phyloP scores from a whole-genome alignment of 2,329 filamentous ascomycete genomes.

The Talaromyces rugulosus region DNA sequence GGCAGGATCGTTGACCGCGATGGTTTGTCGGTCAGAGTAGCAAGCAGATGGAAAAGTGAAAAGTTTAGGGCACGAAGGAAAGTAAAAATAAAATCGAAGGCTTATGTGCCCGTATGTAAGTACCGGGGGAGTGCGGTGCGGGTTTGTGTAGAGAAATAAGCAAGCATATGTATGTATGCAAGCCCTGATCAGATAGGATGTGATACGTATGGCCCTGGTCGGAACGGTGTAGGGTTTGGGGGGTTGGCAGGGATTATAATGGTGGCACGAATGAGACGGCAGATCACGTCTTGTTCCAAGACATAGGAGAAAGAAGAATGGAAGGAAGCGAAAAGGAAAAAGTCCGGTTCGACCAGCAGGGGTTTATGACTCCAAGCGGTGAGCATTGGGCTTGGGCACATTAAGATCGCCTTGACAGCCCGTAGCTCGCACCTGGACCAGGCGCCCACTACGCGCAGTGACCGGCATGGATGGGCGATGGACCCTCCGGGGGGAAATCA shows the following conservation, averaged over 20 bases:
- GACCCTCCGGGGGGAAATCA: neutral
- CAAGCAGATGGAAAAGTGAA: neutral
- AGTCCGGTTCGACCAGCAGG: neutral
- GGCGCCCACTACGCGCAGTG: neutral
- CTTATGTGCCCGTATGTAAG: neutral
- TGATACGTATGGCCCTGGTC: neutral
- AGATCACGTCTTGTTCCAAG: neutral
- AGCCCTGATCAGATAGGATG: neutral
- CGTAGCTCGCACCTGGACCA: neutral
- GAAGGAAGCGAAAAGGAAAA: neutral
- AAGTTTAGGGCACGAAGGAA: neutral
- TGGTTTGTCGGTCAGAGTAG: neutral
- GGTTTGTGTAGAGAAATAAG: conserved; percentile 1
- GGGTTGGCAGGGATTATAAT: neutral
- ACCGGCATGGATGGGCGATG: neutral
- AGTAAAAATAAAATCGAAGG: neutral
- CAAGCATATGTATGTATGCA: neutral
- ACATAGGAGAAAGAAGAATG: conserved; percentile 1
- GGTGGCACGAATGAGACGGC: neutral
- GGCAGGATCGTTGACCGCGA: conserved; percentile 3
- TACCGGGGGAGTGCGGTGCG: neutral
- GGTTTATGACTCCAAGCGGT: conserved; percentile 1
- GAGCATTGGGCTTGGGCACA: neutral
- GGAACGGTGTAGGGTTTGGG: neutral
- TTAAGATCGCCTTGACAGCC: conserved; percentile 7